These are phyloP conservation scores for Sclerotinia borealis DNA, from an alignment of 2,329 filamentous ascomycete genomes.

Conservation along the genomic window DNA sequence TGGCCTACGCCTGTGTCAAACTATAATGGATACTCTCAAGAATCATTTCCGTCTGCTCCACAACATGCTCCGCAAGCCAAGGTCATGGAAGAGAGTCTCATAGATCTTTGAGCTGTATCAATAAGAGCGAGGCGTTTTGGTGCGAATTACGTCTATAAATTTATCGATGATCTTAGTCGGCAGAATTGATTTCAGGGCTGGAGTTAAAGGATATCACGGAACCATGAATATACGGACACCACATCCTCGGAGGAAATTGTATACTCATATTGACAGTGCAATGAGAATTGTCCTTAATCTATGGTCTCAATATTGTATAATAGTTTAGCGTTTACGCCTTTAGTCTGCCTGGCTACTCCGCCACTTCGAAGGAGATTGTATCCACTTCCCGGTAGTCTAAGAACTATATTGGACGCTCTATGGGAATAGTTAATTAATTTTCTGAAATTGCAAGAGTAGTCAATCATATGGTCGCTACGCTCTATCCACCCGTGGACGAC, in stretches of 20 bases:
- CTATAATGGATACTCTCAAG: slow-evolving; percentile 49
- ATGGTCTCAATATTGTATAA: not conserved
- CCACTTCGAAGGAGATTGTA: not conserved
- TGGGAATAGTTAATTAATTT: too few relatives aligned
- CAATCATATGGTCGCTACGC: too few relatives aligned
- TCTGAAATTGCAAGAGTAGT: too few relatives aligned
- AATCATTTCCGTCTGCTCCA: slow-evolving; percentile 60
- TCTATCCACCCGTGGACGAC: too few relatives aligned
- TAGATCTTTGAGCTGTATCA: slow-evolving; percentile 58
- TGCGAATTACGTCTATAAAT: not conserved
- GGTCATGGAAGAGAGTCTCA: slow-evolving; percentile 69
- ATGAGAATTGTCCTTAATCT: not conserved
- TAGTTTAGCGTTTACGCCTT: not conserved
- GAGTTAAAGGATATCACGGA: slow-evolving; percentile 5
- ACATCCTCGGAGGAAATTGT: not conserved
- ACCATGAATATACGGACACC: not conserved
- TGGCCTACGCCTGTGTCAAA: slow-evolving; percentile 31
- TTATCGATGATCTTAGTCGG: not conserved
- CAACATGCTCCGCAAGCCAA: slow-evolving; percentile 51
- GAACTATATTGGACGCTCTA: not conserved
- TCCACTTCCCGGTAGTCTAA: not conserved
- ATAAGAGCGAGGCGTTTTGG: not conserved
- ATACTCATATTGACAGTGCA: not conserved
- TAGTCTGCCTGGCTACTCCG: not conserved
- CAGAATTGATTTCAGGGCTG: not conserved